Evolutionary conservation across 257 asterid species (phyloP).

Genomic region (Dorcoceras hygrometricum): DNA sequence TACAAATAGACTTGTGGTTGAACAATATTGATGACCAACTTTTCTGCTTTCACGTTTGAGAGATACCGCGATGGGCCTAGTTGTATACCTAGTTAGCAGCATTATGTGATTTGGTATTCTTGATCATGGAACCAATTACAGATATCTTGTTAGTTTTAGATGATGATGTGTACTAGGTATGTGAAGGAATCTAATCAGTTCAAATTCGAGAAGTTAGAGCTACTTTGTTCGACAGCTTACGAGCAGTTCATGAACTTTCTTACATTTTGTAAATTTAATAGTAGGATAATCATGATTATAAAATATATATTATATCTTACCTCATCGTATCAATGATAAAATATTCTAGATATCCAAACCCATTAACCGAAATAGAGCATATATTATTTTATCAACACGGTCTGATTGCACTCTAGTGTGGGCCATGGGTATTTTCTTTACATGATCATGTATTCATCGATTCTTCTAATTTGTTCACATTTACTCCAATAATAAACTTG

Average conservation of each 20-base stretch:
- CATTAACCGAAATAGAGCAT: too few species aligned
- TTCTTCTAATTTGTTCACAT: conserved; percentile 19
- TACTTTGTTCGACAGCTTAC: too few species aligned
- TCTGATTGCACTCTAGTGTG: background rate
- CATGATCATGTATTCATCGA: background rate
- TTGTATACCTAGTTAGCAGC: background rate
- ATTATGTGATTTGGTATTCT: background rate
- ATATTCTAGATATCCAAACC: too few species aligned
- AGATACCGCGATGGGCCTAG: background rate
- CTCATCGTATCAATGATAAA: too few species aligned
- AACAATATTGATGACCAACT: background rate
- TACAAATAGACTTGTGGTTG: background rate
- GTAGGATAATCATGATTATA: too few species aligned
- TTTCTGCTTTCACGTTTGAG: background rate
- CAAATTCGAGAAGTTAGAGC: too few species aligned
- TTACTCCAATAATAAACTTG: background rate
- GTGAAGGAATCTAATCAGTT: too few species aligned
- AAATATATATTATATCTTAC: too few species aligned
- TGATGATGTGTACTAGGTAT: background rate
- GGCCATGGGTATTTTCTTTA: background rate
- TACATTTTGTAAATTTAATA: too few species aligned
- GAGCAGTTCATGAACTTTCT: too few species aligned
- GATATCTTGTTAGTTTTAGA: background rate
- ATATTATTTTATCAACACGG: too few species aligned
- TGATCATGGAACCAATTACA: too few species aligned